Conservation (phyloP, 805 yeast species). For the Candida boidinii region DNA sequence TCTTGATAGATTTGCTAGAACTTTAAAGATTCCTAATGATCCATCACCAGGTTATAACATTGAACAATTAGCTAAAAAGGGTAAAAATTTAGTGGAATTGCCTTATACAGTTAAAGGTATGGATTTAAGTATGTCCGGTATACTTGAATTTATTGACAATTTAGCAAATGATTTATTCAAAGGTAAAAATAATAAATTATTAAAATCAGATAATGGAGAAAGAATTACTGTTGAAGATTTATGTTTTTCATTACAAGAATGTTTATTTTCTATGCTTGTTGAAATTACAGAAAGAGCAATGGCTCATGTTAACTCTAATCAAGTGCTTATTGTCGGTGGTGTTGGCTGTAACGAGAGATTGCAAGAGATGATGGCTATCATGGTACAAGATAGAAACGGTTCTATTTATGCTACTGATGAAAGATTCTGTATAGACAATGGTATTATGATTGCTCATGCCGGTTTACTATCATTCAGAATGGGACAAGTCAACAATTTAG, state of each 20-base stretch:
- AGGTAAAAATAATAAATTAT: constrained; percentile 29
- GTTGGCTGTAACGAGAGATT: constrained; percentile 93
- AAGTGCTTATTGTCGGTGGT: constrained; percentile 94
- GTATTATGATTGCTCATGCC: constrained; percentile 98
- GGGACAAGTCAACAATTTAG: constrained; percentile 56
- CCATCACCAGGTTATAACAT: constrained; percentile 98
- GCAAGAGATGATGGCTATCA: constrained; percentile 93
- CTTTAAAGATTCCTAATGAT: constrained; percentile 77
- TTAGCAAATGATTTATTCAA: constrained; percentile 67
- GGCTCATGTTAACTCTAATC: constrained; percentile 90
- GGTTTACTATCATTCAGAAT: constrained; percentile 80
- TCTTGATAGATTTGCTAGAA: constrained; percentile 90
- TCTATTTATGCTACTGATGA: constrained; percentile 93
- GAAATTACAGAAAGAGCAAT: constrained; percentile 97
- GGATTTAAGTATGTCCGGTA: constrained; percentile 97
- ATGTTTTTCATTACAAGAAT: constrained; percentile 89
- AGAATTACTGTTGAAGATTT: constrained; percentile 73
- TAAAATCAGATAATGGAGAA: constrained; percentile 36
- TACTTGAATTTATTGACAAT: constrained; percentile 74
- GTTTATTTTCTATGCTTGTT: constrained; percentile 89
- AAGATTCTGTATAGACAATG: constrained; percentile 94
- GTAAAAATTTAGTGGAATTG: constrained; percentile 53
- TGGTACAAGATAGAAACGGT: constrained; percentile 88
- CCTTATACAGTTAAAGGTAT: constrained; percentile 98
- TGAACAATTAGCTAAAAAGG: constrained; percentile 82